These are phyloP conservation scores for Zygnema circumcarinatum DNA, from an alignment of 139 green algal genomes.

Conservation along the genomic window DNA sequence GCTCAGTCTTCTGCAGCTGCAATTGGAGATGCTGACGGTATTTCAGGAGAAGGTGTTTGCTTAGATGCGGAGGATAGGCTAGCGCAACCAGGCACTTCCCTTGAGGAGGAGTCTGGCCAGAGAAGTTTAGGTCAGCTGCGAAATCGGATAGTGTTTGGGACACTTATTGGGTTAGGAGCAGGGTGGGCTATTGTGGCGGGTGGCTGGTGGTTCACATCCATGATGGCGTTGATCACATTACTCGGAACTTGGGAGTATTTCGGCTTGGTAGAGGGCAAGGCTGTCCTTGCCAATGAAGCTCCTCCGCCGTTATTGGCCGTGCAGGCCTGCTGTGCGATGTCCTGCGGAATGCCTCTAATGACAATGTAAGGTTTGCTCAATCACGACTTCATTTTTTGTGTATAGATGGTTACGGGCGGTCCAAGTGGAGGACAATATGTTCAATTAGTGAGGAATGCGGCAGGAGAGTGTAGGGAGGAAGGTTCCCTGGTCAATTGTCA, in stretches of 20 bases:
- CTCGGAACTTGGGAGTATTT: conserved; percentile 48
- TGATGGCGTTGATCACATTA: conserved; percentile 12
- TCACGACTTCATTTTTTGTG: conserved; percentile 1
- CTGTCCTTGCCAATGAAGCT: neutral
- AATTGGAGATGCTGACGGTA: neutral
- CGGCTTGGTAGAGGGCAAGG: conserved; percentile 34
- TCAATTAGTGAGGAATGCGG: neutral
- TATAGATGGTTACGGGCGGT: neutral
- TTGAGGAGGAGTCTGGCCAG: neutral
- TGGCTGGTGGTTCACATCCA: conserved; percentile 35
- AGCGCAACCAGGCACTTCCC: neutral
- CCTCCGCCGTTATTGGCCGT: conserved; percentile 12
- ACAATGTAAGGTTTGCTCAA: conserved; percentile 34
- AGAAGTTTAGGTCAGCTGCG: neutral
- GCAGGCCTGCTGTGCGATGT: conserved; percentile 16
- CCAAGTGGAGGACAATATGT: neutral
- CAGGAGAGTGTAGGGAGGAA: neutral
- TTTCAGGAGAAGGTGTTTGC: neutral
- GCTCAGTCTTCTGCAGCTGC: neutral
- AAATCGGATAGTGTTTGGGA: conserved; percentile 50
- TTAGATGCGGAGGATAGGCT: neutral
- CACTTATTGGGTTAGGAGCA: conserved; percentile 31
- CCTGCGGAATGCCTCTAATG: conserved; percentile 13
- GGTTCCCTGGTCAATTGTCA: neutral
- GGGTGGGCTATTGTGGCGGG: conserved; percentile 17